Base-by-base conservation (phyloP, 805 yeast genomes). In the Hagleromyces aurorensis region DNA sequence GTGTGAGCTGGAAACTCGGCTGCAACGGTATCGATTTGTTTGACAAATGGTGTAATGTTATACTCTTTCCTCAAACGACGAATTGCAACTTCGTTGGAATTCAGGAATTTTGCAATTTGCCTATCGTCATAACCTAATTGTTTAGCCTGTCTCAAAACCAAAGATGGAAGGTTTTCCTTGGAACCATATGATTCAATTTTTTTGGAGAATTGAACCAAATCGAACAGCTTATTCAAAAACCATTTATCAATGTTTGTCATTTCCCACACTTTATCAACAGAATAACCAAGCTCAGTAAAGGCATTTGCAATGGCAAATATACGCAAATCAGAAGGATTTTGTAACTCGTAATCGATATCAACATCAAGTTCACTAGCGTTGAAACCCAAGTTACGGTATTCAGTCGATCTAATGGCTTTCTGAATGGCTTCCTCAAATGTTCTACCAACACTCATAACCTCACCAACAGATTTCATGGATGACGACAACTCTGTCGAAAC, bases 1-100 rank as follows among this genome's bases (percentile, higher is more conserved):
- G 98, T 89, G 64, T 59, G 71, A 27, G 96, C 96, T 30, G 98
- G 98, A 75, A 89, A 91, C 64, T 89, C 98, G 29, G 98, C 97
- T 29, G 98, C 98, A 45, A 89, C 94, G 16, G 98, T 89, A 67
- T 89, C 98, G 52, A 89, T 91, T 62, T 87, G 95, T 62, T 89
- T 89, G 39, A 86, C 96, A 55, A 81, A 83, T 45, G 98, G 98
- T 37, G 77, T 64, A 42, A 89, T 73, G 33, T 93, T 94, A 34
- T 74, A 75, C 48, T 84, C 94, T 50, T 79, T 76, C 66, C 98
- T 78, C 52, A 80, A 63, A 59, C 89, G 73, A 62, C 98, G 77
- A 41, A 91, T 76, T 33, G 94, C 93, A 36, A 87, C 81, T 65
- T 91, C 98, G 56, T 84, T 86, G 25, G 95, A 82, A 52, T 74